A percentile compares a stretch with the other conserved stretches of the same genome.
These are phyloP conservation scores for Diospyros lotus DNA, from an alignment of 148 eudicot species.

Conservation along the genomic window DNA sequence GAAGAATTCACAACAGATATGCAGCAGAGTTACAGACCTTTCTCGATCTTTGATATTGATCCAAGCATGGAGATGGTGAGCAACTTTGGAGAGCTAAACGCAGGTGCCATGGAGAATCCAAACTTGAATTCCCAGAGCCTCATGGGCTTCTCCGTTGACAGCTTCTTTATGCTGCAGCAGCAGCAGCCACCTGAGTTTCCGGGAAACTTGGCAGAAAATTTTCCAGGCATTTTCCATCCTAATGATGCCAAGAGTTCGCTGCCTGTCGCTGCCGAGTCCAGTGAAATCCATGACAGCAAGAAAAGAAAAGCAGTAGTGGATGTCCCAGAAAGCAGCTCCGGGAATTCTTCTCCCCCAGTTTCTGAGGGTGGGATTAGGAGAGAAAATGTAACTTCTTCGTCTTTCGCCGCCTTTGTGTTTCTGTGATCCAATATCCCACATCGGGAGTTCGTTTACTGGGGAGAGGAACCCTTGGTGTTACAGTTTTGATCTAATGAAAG, in stretches of 20 bases:
- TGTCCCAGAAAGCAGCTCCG: slow-evolving; percentile 38
- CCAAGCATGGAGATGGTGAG: slow-evolving; percentile 43
- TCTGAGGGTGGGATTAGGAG: slow-evolving; percentile 30
- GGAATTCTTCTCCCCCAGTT: slow-evolving; percentile 41
- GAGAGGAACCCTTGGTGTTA: too few species aligned
- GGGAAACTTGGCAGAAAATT: slow-evolving; percentile 23
- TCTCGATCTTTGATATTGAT: slow-evolving; percentile 39
- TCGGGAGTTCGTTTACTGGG: too few species aligned
- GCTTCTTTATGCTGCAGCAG: slow-evolving; percentile 24
- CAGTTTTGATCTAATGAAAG: not conserved
- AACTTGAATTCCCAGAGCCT: slow-evolving; percentile 29
- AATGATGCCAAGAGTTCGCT: slow-evolving; percentile 14
- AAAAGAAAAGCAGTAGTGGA: slow-evolving; percentile 48
- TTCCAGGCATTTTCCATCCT: slow-evolving; percentile 13
- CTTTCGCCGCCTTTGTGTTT: too few species aligned
- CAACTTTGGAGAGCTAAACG: slow-evolving; percentile 28
- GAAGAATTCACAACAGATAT: slow-evolving; percentile 29
- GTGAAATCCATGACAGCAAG: slow-evolving; percentile 19
- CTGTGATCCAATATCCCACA: too few species aligned
- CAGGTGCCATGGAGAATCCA: slow-evolving; percentile 17
- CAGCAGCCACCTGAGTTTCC: slow-evolving; percentile 21
- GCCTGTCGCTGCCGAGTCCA: slow-evolving; percentile 13
- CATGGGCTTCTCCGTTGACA: slow-evolving; percentile 39
- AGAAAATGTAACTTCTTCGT: slow-evolving; percentile 35
- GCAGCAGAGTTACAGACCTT: slow-evolving; percentile 17